Conservation (phyloP, 768 basidiomycete genomes). For the Hericium alpestre region DNA sequence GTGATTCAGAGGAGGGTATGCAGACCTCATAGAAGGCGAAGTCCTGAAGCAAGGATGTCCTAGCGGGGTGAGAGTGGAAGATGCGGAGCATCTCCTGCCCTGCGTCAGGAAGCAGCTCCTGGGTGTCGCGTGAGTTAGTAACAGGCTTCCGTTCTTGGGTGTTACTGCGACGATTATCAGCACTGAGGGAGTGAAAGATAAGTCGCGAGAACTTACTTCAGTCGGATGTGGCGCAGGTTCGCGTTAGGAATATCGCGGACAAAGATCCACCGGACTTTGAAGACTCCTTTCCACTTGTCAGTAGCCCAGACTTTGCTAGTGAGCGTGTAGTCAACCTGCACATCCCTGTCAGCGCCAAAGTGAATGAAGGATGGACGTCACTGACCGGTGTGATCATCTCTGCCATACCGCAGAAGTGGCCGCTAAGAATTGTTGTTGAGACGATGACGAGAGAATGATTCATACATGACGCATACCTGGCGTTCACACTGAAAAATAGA, state of each 20-base stretch:
- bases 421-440: conserved; percentile 32
- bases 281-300: conserved; percentile 99
- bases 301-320: conserved; percentile 98
- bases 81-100: conserved; percentile 95
- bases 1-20: not conserved
- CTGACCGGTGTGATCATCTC: conserved; percentile 91
- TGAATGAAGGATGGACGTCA: not conserved
- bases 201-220: conserved; percentile 44
- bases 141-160: conserved; percentile 98
- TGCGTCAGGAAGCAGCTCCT: conserved; percentile 90
- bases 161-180: conserved; percentile 47
- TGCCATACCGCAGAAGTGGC: conserved; percentile 97
- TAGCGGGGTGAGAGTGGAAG: conserved; percentile 85
- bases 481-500: conserved; percentile 97
- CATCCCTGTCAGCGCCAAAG: not conserved
- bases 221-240: conserved; percentile 77
- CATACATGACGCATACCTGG: conserved; percentile 35
- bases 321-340: conserved; percentile 79
- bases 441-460: not conserved
- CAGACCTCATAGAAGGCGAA: conserved; percentile 84
- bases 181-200: not conserved
- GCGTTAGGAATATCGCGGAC: conserved; percentile 92
- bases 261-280: conserved; percentile 97
- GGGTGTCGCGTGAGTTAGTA: conserved; percentile 95
- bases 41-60: conserved; percentile 89